These are phyloP conservation scores for Puccinia novopanici DNA, from an alignment of 1,284 basidiomycete species.

Conservation along the genomic window DNA sequence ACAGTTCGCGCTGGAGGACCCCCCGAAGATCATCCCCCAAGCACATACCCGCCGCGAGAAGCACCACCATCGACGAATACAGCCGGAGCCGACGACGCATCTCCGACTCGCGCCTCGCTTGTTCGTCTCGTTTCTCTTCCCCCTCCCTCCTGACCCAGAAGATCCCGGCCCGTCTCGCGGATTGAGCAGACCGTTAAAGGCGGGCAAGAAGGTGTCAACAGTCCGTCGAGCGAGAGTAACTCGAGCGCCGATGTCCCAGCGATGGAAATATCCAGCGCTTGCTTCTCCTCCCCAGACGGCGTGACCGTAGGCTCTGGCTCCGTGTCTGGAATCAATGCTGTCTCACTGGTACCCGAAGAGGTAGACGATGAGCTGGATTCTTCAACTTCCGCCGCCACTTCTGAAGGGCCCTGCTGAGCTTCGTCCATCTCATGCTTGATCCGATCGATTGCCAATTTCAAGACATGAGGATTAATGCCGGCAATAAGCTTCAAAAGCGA, in stretches of 20 bases:
- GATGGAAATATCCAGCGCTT: background rate
- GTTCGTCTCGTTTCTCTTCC: background rate
- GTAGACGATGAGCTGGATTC: background rate
- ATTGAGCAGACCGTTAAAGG: background rate
- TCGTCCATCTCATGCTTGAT: constrained; percentile 8
- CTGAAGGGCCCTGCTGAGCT: background rate
- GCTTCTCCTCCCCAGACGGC: too few species aligned
- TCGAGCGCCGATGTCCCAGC: background rate
- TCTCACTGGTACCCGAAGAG: background rate
- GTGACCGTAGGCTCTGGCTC: background rate
- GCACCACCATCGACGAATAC: background rate
- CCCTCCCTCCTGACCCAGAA: background rate
- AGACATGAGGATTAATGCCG: constrained; percentile 5
- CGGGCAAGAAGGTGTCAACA: background rate
- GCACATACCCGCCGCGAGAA: constrained; percentile 9
- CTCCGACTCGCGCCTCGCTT: background rate
- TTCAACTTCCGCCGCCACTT: background rate
- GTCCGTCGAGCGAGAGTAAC: background rate
- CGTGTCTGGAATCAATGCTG: background rate
- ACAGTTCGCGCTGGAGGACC: background rate
- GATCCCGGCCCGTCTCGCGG: background rate
- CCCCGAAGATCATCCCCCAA: background rate
- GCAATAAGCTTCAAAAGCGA: background rate
- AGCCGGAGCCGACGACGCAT: background rate
- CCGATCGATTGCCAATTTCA: constrained; percentile 10